phyloP scores from a whole-genome alignment of 139 green algal genomes.

The Asterochloris erici region DNA sequence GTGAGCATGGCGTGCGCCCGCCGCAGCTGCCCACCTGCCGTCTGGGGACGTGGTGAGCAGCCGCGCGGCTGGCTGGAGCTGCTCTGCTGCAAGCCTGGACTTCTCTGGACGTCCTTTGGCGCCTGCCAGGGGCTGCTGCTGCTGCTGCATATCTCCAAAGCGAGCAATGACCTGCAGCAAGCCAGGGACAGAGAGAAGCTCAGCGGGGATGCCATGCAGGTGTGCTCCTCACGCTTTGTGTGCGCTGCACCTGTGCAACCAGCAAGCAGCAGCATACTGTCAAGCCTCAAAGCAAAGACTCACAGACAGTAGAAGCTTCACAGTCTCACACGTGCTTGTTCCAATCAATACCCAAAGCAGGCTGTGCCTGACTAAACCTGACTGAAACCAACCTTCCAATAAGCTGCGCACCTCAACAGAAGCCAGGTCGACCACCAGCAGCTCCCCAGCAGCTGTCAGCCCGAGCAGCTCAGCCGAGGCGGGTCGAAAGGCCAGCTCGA shows the following conservation, averaged over 20 bases:
- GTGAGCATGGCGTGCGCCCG: constrained; percentile 6
- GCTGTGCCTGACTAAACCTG: background rate
- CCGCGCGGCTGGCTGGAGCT: background rate
- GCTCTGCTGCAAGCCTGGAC: constrained; percentile 13
- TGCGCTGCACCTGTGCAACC: background rate
- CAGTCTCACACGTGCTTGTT: background rate
- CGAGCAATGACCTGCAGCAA: background rate
- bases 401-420: background rate
- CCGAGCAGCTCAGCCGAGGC: constrained; percentile 5
- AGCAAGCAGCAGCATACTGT: background rate
- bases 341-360: no score
- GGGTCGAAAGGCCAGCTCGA: constrained; percentile 21
- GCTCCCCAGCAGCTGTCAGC: background rate
- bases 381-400: background rate
- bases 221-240: background rate
- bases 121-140: background rate
- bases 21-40: constrained; percentile 16
- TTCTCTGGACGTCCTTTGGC: background rate
- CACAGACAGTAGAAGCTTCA: background rate
- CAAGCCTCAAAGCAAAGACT: background rate
- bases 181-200: background rate
- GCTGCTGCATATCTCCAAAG: background rate
- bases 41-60: constrained; percentile 5
- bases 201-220: background rate
- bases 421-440: background rate